Conservation (phyloP, 768 basidiomycete genomes). For the Pulveroboletus ravenelii region DNA sequence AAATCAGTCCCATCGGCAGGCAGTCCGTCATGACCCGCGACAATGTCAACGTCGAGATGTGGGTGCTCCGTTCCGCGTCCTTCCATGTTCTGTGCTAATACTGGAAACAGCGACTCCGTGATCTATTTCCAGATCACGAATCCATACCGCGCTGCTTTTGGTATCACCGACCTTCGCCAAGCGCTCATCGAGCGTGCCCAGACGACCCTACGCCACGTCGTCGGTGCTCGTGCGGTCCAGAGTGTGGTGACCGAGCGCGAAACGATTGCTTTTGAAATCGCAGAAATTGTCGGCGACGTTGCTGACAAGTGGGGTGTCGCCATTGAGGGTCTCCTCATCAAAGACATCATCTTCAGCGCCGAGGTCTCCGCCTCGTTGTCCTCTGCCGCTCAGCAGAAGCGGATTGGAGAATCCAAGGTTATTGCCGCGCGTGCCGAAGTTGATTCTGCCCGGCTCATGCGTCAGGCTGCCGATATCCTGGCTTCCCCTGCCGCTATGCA, state of each 20-base stretch:
- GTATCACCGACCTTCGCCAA: slow-evolving; percentile 83
- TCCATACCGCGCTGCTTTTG: slow-evolving; percentile 92
- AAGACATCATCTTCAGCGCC: slow-evolving; percentile 88
- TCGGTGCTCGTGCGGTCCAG: slow-evolving; percentile 93
- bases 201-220: slow-evolving; percentile 96
- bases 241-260: slow-evolving; percentile 96
- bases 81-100: slow-evolving; percentile 1
- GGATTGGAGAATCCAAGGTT: slow-evolving; percentile 94
- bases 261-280: slow-evolving; percentile 93
- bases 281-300: slow-evolving; percentile 89
- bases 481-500: slow-evolving; percentile 97
- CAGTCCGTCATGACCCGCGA: slow-evolving; percentile 93
- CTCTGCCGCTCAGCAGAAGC: slow-evolving; percentile 94
- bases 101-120: slow-evolving; percentile 68
- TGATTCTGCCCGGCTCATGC: slow-evolving; percentile 91
- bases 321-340: slow-evolving; percentile 94
- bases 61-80: slow-evolving; percentile 23
- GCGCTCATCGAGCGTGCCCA: slow-evolving; percentile 83
- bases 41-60: slow-evolving; percentile 95
- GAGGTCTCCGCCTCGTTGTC: slow-evolving; percentile 90
- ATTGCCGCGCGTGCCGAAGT: slow-evolving; percentile 96
- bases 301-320: slow-evolving; percentile 96
- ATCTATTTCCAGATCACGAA: slow-evolving; percentile 88
- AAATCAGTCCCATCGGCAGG: slow-evolving; percentile 82
- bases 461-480: slow-evolving; percentile 92